Base-by-base conservation (phyloP, 306 rosid species). In the Prunus mira region DNA sequence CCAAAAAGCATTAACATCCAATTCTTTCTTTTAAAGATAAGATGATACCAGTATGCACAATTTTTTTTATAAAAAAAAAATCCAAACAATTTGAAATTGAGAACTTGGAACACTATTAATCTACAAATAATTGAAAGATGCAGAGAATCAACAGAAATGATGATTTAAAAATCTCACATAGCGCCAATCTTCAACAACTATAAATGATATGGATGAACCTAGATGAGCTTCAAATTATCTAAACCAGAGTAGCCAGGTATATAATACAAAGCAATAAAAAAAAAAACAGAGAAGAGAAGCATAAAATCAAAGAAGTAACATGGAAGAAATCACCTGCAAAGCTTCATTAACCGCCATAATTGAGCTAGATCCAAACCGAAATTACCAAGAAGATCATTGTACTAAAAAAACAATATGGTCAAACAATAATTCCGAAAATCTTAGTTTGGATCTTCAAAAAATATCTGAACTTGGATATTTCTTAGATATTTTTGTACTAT, bases 311-410 rank as follows among this genome's bases (percentile, higher is more conserved):
- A 30, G 27, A 69, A 67, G 57, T 18, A 22, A 76, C 41, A 28
- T 57, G 7, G 32, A 58, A 57, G 82, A 77, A 81, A 81, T 85
- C 85, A 78, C 82, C 79, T 75, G 73, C 55, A 65, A 68, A 77
- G 77, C 69, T 82, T 80, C 88, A 69, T 24, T 61, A 71, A 75
- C 84, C 74, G 67, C 87, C 91, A 88, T 86, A 76, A 83, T 47
- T 30, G 51, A 88, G 79, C 82, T 80, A 82, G 91, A 84, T 87
- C 87, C 85, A 72, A 79, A 78, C 43, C 51, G 2, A 78, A 78
- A 51, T 34, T 72, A 79, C 79, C 12, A 30, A 13, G 66, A 64
- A 47, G 77, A 64, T 58, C 52, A 62, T 72, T 73, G 57, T 5
- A 60, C 19, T 17, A 38, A 4, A 22, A 56, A 38, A 9, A 71